These are phyloP conservation scores for Przewalskia tangutica DNA, from an alignment of 257 asterid species.

Conservation along the genomic window DNA sequence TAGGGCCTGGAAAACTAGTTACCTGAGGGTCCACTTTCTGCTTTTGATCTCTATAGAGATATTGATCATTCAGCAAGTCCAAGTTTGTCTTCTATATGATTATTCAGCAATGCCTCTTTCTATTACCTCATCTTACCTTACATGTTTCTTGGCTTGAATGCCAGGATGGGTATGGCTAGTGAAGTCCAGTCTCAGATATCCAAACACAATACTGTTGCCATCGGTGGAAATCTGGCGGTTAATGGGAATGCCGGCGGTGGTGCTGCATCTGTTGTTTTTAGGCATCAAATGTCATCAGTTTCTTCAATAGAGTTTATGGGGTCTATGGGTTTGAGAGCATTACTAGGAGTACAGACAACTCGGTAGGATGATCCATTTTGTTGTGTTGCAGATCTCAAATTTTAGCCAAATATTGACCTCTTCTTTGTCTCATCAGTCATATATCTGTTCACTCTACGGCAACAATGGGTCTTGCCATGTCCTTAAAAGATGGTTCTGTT, in stretches of 20 bases:
- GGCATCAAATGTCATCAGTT: conserved; percentile 68
- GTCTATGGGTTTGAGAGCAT: conserved; percentile 72
- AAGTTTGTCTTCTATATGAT: neutral
- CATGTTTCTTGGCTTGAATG: conserved; percentile 17
- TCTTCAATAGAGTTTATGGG: conserved; percentile 71
- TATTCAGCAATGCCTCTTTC: neutral
- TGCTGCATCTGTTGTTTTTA: conserved; percentile 59
- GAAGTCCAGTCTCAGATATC: conserved; percentile 77
- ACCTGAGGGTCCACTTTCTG: neutral
- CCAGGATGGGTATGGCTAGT: conserved; percentile 93
- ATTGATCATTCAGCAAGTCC: neutral
- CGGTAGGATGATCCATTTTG: conserved; percentile 36
- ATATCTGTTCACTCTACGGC: conserved; percentile 79
- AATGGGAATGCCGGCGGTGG: conserved; percentile 67
- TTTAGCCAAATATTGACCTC: neutral
- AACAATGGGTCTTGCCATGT: conserved; percentile 63
- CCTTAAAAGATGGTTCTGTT: conserved; percentile 82
- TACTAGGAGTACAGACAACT: conserved; percentile 67
- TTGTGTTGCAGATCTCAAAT: neutral
- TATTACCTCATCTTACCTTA: conserved; percentile 9
- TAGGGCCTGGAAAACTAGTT: neutral
- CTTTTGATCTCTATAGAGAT: neutral
- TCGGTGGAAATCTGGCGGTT: conserved; percentile 85
- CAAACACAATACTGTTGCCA: conserved; percentile 44
- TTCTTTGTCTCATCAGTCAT: conserved; percentile 40